Conservation (phyloP, 1,139 yeast species). For the Taphrina wiesneri region DNA sequence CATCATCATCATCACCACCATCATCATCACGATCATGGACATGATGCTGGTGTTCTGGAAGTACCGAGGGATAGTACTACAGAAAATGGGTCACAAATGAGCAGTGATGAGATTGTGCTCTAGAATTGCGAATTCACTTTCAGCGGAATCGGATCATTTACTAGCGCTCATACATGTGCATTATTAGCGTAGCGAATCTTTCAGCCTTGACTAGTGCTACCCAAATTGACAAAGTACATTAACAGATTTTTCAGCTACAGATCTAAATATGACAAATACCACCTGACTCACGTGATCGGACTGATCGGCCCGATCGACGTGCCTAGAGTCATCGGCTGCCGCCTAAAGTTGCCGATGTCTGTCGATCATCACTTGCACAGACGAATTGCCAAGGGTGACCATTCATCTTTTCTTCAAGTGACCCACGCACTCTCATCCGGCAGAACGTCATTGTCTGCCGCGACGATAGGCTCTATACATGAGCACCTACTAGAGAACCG, state of each 20-base stretch:
- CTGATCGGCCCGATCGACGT: not conserved
- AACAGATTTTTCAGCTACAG: too few species aligned
- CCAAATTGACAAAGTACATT: not conserved
- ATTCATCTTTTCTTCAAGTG: too few species aligned
- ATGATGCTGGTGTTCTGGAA: not conserved
- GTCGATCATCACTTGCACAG: not conserved
- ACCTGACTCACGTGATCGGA: not conserved
- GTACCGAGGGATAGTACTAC: not conserved
- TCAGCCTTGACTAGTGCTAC: not conserved
- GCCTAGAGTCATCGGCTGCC: not conserved
- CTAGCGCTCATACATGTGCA: not conserved
- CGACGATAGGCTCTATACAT: too few species aligned
- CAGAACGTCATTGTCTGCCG: too few species aligned
- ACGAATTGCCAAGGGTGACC: not conserved
- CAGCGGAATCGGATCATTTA: not conserved
- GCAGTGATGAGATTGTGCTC: not conserved
- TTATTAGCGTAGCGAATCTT: not conserved
- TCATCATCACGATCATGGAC: not conserved
- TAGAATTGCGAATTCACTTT: not conserved
- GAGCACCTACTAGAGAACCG: too few species aligned
- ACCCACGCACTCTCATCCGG: too few species aligned
- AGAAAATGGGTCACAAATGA: not conserved
- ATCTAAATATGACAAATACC: too few species aligned
- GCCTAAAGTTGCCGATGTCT: not conserved
- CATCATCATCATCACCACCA: constrained; percentile 8